Evolutionary conservation across 2,329 filamentous ascomycete species (phyloP).

Genomic region (Balansia obtecta): DNA sequence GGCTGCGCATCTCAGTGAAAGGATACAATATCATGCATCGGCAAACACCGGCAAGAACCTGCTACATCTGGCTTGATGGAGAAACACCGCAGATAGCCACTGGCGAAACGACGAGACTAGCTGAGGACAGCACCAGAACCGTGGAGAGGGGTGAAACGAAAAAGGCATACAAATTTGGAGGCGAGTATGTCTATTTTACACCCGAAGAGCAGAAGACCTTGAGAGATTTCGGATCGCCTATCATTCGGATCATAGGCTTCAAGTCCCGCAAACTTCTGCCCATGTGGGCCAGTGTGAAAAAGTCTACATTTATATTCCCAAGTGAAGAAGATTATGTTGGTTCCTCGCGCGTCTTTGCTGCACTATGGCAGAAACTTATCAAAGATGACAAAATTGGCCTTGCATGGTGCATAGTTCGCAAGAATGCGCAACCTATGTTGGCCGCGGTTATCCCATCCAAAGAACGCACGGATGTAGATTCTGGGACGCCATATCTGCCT

Average conservation of each 20-base stretch:
- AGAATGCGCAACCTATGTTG: constrained; percentile 67
- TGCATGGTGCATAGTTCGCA: constrained; percentile 78
- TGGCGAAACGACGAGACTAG: constrained; percentile 60
- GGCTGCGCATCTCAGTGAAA: constrained; percentile 78
- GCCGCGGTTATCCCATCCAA: constrained; percentile 71
- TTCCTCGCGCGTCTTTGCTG: constrained; percentile 84
- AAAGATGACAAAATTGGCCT: constrained; percentile 70
- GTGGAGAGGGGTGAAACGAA: constrained; percentile 73
- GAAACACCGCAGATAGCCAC: constrained; percentile 72
- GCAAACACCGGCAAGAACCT: constrained; percentile 68
- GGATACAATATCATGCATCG: constrained; percentile 83
- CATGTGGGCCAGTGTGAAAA: constrained; percentile 74
- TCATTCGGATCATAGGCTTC: constrained; percentile 87
- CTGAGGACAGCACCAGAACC: constrained; percentile 63
- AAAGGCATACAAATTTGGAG: constrained; percentile 93
- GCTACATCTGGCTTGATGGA: constrained; percentile 80
- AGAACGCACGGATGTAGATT: constrained; percentile 50
- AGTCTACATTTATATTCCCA: constrained; percentile 86
- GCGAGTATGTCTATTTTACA: constrained; percentile 76
- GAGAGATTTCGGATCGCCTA: constrained; percentile 66
- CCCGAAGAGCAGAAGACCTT: constrained; percentile 71
- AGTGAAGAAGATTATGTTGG: constrained; percentile 83
- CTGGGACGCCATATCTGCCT: constrained; percentile 58
- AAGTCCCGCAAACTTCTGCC: constrained; percentile 66
- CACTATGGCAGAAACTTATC: constrained; percentile 77